A percentile compares a stretch with the other conserved stretches of the same genome.
Conservation (phyloP, 1,284 basidiomycete genomes). For the Takashimella tepidaria region DNA sequence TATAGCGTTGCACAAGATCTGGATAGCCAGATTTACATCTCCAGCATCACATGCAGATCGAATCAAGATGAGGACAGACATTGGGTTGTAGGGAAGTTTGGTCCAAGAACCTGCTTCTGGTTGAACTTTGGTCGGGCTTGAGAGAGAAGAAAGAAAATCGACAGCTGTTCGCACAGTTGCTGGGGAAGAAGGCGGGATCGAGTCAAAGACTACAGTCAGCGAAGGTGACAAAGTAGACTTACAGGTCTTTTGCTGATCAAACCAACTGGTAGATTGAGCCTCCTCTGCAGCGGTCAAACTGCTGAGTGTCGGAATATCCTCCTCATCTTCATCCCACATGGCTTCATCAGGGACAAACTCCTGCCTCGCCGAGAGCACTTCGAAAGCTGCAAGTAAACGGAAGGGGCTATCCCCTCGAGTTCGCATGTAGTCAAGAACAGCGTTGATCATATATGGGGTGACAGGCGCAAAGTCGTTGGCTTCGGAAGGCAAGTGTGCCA, state of each 20-base stretch:
- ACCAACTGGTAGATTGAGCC: background rate
- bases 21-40: background rate
- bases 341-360: constrained; percentile 1
- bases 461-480: background rate
- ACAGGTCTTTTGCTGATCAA: background rate
- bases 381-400: constrained; percentile 10
- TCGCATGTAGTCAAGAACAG: constrained; percentile 7
- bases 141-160: background rate
- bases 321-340: constrained; percentile 11
- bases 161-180: background rate
- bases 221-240: background rate
- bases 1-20: background rate
- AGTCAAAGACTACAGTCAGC: background rate
- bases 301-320: constrained; percentile 6
- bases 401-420: constrained; percentile 1
- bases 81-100: background rate
- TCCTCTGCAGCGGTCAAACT: background rate
- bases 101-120: too few relatives aligned
- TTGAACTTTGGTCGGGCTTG: background rate
- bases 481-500: background rate
- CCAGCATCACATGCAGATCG: background rate
- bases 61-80: background rate
- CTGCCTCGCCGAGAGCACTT: constrained; percentile 6
- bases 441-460: constrained; percentile 6
- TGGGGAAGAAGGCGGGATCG: background rate